Percentiles rank a stretch among this genome's conserved stretches.
phyloP scores from a whole-genome alignment of 208 protist genomes.

The Sergeia podlipaevii region DNA sequence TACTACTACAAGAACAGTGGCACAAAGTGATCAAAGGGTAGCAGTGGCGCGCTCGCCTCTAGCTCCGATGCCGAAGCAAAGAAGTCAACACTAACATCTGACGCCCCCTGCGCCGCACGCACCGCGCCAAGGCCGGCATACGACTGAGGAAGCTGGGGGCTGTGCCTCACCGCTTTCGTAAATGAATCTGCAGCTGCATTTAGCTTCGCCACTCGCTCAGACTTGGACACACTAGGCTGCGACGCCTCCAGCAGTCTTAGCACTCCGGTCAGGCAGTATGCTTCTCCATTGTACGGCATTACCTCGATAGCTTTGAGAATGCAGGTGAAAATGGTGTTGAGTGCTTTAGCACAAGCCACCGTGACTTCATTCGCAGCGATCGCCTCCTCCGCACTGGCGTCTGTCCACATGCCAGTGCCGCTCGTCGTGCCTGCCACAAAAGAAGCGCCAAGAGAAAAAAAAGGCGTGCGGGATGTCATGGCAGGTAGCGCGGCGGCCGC shows the following conservation, averaged over 20 bases:
- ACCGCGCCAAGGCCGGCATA: constrained; percentile 60
- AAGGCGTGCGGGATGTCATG: not conserved
- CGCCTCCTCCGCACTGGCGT: too few species aligned
- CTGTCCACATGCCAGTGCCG: too few species aligned
- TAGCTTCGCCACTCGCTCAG: constrained; percentile 28
- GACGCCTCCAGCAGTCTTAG: constrained; percentile 44
- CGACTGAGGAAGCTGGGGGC: constrained; percentile 22
- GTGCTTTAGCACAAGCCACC: constrained; percentile 10
- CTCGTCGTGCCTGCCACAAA: too few species aligned
- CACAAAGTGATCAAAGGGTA: constrained; percentile 55
- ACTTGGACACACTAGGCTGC: constrained; percentile 23
- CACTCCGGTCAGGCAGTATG: constrained; percentile 43
- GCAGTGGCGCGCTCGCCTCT: constrained; percentile 34
- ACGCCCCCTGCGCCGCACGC: constrained; percentile 53
- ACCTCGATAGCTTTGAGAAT: constrained; percentile 42
- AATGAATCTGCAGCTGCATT: constrained; percentile 54
- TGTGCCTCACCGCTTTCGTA: constrained; percentile 35
- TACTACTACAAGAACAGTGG: constrained; percentile 44
- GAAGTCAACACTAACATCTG: constrained; percentile 48
- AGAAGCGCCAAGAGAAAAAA: too few species aligned
- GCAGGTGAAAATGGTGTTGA: constrained; percentile 26
- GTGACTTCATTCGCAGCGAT: too few species aligned
- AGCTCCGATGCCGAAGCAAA: constrained; percentile 62
- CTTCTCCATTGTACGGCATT: constrained; percentile 41
- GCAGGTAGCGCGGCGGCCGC: not conserved